These are phyloP conservation scores for Leersia perrieri DNA, from an alignment of 176 grass and related monocot genomes.

Conservation along the genomic window DNA sequence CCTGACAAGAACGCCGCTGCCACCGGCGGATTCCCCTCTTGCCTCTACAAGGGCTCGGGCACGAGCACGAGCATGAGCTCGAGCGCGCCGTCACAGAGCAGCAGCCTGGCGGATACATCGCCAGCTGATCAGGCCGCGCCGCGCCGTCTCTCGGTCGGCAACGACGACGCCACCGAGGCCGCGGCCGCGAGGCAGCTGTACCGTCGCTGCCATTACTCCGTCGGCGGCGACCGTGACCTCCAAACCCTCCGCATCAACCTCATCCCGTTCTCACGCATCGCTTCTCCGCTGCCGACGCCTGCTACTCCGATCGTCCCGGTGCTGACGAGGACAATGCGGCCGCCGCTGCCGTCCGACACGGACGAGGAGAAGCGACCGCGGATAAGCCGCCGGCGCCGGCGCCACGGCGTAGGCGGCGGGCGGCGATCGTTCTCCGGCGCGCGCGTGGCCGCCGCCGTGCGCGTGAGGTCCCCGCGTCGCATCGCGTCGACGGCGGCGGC, in stretches of 20 bases:
- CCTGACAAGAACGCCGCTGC: neutral
- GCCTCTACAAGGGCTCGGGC: constrained; percentile 6
- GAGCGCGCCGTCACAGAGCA: constrained; percentile 14
- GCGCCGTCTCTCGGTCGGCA: constrained; percentile 50
- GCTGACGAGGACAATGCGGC: neutral
- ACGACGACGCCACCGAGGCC: constrained; percentile 15
- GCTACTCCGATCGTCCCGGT: neutral
- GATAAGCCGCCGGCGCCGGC: constrained; percentile 22
- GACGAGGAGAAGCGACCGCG: constrained; percentile 31
- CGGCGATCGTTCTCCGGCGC: constrained; percentile 53
- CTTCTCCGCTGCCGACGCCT: neutral
- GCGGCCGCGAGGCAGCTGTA: neutral
- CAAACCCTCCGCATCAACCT: constrained; percentile 39
- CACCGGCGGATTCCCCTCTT: neutral
- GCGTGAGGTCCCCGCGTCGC: constrained; percentile 40
- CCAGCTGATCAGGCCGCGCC: neutral
- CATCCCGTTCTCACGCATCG: constrained; percentile 39
- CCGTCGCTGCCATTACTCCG: constrained; percentile 50
- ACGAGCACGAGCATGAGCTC: constrained; percentile 1
- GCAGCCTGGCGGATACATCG: neutral
- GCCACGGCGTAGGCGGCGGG: neutral
- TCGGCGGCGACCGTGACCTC: constrained; percentile 54
- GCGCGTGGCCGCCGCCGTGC: constrained; percentile 23
- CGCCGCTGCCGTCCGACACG: constrained; percentile 15
- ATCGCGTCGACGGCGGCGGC: neutral